Evolutionary conservation across 305 asterid genomes (phyloP).

Genomic region (Vinca major): DNA sequence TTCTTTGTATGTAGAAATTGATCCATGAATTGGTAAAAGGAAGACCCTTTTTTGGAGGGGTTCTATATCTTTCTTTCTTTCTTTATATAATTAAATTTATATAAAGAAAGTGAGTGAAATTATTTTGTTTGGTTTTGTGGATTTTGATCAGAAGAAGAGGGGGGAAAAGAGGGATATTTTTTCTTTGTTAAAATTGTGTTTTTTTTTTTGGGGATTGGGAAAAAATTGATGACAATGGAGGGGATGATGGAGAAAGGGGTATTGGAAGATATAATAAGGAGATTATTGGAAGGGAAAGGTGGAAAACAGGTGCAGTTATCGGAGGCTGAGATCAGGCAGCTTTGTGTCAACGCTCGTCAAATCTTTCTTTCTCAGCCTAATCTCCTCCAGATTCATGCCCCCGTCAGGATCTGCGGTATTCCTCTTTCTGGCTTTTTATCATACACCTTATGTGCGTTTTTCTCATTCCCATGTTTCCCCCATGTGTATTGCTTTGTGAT

Average conservation of each 20-base stretch:
- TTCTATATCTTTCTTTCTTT: not conserved
- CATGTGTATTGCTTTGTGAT: not conserved
- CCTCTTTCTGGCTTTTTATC: not conserved
- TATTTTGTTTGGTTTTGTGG: constrained; percentile 1
- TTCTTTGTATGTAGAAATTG: not conserved
- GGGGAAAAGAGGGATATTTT: constrained; percentile 6
- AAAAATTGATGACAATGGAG: constrained; percentile 62
- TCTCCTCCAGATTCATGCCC: constrained; percentile 59
- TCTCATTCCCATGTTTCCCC: not conserved
- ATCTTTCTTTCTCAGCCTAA: constrained; percentile 61
- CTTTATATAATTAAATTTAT: not conserved
- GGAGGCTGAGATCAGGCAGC: constrained; percentile 83
- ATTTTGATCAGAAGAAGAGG: no score
- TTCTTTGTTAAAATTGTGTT: no score
- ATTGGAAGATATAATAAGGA: constrained; percentile 64
- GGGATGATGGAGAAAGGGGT: constrained; percentile 71
- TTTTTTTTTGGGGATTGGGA: not conserved
- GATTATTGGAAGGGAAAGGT: constrained; percentile 64
- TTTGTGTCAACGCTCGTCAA: constrained; percentile 74
- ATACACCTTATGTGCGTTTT: not conserved
- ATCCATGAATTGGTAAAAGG: not conserved
- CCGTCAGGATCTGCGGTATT: constrained; percentile 73
- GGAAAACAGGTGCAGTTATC: constrained; percentile 82
- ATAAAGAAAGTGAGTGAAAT: not conserved
- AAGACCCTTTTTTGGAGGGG: constrained; percentile 5